These are phyloP conservation scores for Pichia sp. DNA, from an alignment of 1,139 yeast species.

Conservation along the genomic window DNA sequence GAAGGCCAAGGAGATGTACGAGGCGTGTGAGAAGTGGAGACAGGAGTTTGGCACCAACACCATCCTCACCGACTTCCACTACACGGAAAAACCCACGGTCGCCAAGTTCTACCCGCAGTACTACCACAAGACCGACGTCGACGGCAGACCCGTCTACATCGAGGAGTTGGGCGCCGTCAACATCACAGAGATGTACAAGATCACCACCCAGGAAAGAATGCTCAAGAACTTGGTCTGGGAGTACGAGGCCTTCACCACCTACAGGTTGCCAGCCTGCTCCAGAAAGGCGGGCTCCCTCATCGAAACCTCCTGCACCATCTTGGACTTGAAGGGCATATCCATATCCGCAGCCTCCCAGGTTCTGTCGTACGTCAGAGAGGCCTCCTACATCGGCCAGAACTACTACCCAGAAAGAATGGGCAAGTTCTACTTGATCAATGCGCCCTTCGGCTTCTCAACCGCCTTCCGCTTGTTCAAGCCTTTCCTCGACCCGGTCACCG, in stretches of 20 bases:
- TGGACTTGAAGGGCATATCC: constrained; percentile 93
- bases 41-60: constrained; percentile 81
- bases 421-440: constrained; percentile 89
- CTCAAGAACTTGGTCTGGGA: constrained; percentile 95
- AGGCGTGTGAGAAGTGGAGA: constrained; percentile 90
- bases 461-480: constrained; percentile 90
- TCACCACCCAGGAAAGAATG: constrained; percentile 96
- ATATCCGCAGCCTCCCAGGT: constrained; percentile 81
- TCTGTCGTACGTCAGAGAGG: constrained; percentile 82
- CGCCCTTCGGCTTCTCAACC: constrained; percentile 95
- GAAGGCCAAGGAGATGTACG: constrained; percentile 78
- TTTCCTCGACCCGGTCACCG: constrained; percentile 97
- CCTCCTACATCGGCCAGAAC: constrained; percentile 91
- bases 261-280: constrained; percentile 91
- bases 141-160: constrained; percentile 91
- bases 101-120: constrained; percentile 93
- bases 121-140: constrained; percentile 94
- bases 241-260: constrained; percentile 81
- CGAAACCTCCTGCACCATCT: constrained; percentile 93
- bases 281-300: constrained; percentile 73
- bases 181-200: constrained; percentile 83
- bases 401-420: constrained; percentile 99
- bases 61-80: constrained; percentile 79
- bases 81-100: constrained; percentile 84
- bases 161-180: constrained; percentile 93